phyloP scores from a whole-genome alignment of 129 eudicot genomes.

The Tagetes erecta region DNA sequence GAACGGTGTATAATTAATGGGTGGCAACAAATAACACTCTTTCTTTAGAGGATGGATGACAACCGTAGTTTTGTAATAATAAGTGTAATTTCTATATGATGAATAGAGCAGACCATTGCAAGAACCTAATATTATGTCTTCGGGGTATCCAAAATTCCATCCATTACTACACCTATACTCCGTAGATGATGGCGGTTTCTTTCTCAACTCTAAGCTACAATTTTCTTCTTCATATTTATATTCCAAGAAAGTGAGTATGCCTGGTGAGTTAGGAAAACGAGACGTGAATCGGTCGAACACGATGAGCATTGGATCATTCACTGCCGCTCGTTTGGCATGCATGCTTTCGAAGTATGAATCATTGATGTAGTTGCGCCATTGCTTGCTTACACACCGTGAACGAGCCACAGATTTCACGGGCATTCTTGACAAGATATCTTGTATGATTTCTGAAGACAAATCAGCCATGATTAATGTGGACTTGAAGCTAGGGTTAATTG shows the following conservation, averaged over 20 bases:
- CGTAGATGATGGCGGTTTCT: background rate
- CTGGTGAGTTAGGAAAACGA: too few relatives aligned
- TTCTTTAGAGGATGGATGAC: constrained; percentile 9
- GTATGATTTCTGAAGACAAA: background rate
- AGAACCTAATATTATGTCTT: background rate
- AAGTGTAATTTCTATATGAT: too few relatives aligned
- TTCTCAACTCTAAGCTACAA: background rate
- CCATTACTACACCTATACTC: background rate
- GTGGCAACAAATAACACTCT: constrained; percentile 10
- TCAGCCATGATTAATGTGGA: background rate
- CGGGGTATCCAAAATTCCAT: too few relatives aligned
- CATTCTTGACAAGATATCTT: constrained; percentile 9
- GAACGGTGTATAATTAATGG: background rate
- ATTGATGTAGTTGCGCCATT: background rate
- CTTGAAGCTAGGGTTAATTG: background rate
- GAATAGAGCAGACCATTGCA: constrained; percentile 6
- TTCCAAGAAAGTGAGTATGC: background rate
- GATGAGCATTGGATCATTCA: background rate
- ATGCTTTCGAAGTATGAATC: background rate
- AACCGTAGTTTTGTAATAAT: background rate
- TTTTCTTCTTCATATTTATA: background rate
- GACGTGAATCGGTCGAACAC: background rate
- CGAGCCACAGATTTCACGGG: constrained; percentile 16
- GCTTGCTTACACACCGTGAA: background rate
- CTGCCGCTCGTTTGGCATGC: background rate